Percentiles rank a stretch among this genome's conserved stretches.
phyloP scores from a whole-genome alignment of 2,329 filamentous ascomycete species.

The Beauveria pseudobassiana region DNA sequence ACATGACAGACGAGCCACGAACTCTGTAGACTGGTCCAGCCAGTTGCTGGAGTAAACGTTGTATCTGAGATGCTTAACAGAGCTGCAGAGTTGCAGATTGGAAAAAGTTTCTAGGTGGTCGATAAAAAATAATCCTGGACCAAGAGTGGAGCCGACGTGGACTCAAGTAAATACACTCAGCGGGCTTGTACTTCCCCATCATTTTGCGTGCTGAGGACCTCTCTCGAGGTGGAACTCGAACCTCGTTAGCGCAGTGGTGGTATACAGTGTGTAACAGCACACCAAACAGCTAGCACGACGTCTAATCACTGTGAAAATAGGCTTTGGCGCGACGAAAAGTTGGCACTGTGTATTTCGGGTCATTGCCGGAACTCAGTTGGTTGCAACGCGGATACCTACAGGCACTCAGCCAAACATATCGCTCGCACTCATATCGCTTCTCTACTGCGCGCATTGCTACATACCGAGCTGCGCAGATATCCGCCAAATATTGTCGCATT shows the following conservation, averaged over 20 bases:
- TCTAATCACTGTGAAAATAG: not conserved
- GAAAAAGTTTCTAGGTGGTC: constrained; percentile 8
- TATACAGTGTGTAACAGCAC: not conserved
- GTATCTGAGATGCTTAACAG: not conserved
- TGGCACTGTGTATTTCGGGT: constrained; percentile 7
- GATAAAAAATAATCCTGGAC: not conserved
- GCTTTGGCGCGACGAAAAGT: not conserved
- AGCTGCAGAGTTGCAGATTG: not conserved
- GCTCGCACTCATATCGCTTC: not conserved
- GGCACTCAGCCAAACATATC: constrained; percentile 8
- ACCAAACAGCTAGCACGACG: not conserved
- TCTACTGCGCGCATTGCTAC: constrained; percentile 1
- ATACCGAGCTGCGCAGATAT: not conserved
- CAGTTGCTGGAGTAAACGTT: constrained; percentile 10
- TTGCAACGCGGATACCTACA: not conserved
- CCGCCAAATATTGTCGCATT: not conserved
- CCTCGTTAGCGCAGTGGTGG: not conserved
- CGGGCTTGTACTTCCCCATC: not conserved
- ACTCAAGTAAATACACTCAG: too few species aligned
- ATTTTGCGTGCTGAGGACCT: not conserved
- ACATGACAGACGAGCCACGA: constrained; percentile 15
- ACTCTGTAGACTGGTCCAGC: not conserved
- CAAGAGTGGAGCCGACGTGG: not conserved
- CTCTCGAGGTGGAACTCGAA: not conserved
- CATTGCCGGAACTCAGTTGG: constrained; percentile 8